Base-by-base conservation (phyloP, 1,284 basidiomycete genomes). In the Phylloporus sp. region DNA sequence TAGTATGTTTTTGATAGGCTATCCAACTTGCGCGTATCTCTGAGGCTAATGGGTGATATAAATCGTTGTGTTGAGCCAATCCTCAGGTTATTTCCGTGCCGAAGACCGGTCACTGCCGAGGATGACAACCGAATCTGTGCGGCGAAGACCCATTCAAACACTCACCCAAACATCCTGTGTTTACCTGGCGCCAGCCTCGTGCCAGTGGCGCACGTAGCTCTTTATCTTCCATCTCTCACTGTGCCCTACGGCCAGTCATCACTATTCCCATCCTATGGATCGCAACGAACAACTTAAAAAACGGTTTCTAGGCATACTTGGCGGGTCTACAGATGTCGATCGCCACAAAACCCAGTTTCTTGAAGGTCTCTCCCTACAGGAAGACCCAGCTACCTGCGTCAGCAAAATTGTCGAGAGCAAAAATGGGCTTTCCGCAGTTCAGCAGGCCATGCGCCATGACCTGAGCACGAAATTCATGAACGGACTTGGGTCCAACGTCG, bases 391-490 rank as follows among this genome's bases (percentile, higher is more conserved):
- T 0, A 63, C 74, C 1, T 87, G 84, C 67, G 70, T 86, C 61
- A 76, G 77, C 71, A 83, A 78, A 35, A 75, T 90, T 20, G 78
- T 83, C 17, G 77, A 73, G 23, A 84, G 82, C 68, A 68, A 74
- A 10, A 58, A 72, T 12, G 88, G 88, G 6, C 75, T 86, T 27
- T 57, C 71, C 5, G 76, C 83, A 15, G 56, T 91, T 2, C 84
- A 85, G 60, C 68, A 71, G 1, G 82, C 85, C 3, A 83, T 91
- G 75, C 80, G 82, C 45, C 80, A 78, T 62, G 82, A 88, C 68
- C 65, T 84, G 10, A 75, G 79, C 3, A 10, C 72, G 0, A 62
- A 69, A 0, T 88, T 87, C 70, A 73, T 89, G 68, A 89, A 90
- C 68, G 84, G 78, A 1, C 75, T 74, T 10, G 84, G 82, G 2